phyloP scores from a whole-genome alignment of 1,139 yeast genomes.

The Taphrina wiesneri region DNA sequence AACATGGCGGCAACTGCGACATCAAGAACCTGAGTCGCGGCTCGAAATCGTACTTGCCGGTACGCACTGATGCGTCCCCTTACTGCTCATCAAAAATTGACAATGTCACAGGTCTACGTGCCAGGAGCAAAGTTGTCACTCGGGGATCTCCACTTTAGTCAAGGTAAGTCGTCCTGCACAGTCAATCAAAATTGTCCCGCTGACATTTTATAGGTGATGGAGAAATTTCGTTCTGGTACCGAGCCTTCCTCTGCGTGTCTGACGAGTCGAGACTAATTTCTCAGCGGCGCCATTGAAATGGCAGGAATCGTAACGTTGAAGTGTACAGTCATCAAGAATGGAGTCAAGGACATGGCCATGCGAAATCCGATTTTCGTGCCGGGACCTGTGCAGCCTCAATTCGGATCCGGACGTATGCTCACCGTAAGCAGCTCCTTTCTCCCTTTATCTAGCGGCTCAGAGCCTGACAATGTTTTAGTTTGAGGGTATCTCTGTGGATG shows the following conservation, averaged over 20 bases:
- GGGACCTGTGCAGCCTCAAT: conserved; percentile 53
- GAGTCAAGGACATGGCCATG: conserved; percentile 50
- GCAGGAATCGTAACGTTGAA: conserved; percentile 53
- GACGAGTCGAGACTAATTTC: not conserved
- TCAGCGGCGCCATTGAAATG: conserved; percentile 59
- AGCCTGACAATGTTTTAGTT: conserved; percentile 41
- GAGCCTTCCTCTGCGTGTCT: not conserved
- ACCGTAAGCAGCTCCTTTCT: conserved; percentile 41
- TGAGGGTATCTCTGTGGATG: conserved; percentile 57
- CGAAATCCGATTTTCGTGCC: conserved; percentile 54
- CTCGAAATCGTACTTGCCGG: conserved; percentile 54
- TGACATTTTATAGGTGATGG: conserved; percentile 48
- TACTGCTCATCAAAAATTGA: not conserved
- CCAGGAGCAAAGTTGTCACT: conserved; percentile 53
- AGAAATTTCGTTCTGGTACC: conserved; percentile 46
- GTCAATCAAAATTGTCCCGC: too few relatives aligned
- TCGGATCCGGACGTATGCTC: conserved; percentile 53
- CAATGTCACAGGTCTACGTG: conserved; percentile 45
- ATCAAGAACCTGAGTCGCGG: conserved; percentile 55
- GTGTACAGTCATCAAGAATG: conserved; percentile 50
- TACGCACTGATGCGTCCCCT: not conserved
- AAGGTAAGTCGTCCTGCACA: conserved; percentile 42
- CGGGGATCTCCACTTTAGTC: conserved; percentile 56
- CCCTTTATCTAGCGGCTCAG: not conserved
- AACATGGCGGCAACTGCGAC: conserved; percentile 57